Conservation (phyloP, 2,329 filamentous ascomycete species). For the Monilinia fructigena region DNA sequence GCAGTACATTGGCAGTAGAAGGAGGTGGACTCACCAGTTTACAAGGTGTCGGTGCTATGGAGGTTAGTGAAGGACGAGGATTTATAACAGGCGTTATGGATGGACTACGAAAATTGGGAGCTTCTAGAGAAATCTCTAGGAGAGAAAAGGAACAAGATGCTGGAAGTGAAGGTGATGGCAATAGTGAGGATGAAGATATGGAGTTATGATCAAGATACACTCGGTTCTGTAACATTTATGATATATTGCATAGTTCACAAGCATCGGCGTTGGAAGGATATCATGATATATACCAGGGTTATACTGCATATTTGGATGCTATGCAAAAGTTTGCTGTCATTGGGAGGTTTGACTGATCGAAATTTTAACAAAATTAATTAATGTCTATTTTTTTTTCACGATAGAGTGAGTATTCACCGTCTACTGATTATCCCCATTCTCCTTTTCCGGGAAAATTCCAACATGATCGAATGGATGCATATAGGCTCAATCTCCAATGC, state of each 20-base stretch:
- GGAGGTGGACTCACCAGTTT: constrained; percentile 69
- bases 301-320: constrained; percentile 2
- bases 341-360: neutral
- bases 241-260: neutral
- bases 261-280: constrained; percentile 13
- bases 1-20: constrained; percentile 70
- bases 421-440: neutral
- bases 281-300: constrained; percentile 13
- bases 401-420: neutral
- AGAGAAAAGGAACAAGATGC: constrained; percentile 73
- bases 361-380: neutral
- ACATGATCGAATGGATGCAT: neutral
- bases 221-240: neutral
- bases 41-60: constrained; percentile 84
- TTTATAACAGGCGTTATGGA: constrained; percentile 87
- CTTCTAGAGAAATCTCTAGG: constrained; percentile 73
- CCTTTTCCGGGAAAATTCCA: too few species aligned
- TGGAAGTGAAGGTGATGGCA: constrained; percentile 56
- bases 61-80: constrained; percentile 80
- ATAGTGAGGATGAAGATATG: constrained; percentile 56
- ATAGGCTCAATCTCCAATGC: neutral
- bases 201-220: constrained; percentile 29
- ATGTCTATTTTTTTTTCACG: neutral
- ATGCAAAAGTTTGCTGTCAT: neutral
- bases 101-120: constrained; percentile 78